Base-by-base conservation (phyloP, 148 eudicot species). In the Chenopodium formosanum region DNA sequence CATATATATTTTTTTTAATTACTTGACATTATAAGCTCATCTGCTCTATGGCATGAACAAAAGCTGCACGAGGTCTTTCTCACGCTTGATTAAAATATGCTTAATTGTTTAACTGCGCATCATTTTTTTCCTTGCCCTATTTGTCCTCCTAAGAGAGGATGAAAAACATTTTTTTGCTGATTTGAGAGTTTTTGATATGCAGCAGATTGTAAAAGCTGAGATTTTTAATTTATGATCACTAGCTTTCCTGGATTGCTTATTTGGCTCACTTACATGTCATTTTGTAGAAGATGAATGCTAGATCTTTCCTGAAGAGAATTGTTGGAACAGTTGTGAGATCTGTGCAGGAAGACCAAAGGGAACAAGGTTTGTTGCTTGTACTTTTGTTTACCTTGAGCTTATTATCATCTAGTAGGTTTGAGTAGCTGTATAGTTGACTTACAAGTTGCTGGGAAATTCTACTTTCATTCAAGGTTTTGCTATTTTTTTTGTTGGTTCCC, bases 281-380 rank as follows among this genome's bases (percentile, higher is more conserved):
- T 85, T 85, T 89, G 69, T 88, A 92, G 97, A 95, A 93, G 78
- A 79, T 80, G 85, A 95, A 93, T 81, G 91, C 90, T 40, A 88
- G 91, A 84, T 95, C 98, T 84, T 92, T 95, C 81, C 65, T 95
- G 9, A 93, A 89, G 90, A 89, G 97, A 77, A 90, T 95, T 76
- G 97, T 95, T 81, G 98, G 97, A 65, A 95, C 98, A 52, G 97
- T 95, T 82, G 98, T 95, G 80, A 91, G 98, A 77, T 93, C 97
- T 82, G 97, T 95, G 65, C 98, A 95, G 79, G 98, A 95, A 67
- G 98, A 95, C 85, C 97, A 95, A 81, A 93, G 87, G 85, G 98
- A 95, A 83, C 97, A 95, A 91, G 98, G 98, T 95, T 63, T 34
- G 88, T 78, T 75, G 68, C 65, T 81, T 52, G 32, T 75, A 23